Base-by-base conservation (phyloP, 805 yeast species). In the Cyberlindnera subsufficiens region DNA sequence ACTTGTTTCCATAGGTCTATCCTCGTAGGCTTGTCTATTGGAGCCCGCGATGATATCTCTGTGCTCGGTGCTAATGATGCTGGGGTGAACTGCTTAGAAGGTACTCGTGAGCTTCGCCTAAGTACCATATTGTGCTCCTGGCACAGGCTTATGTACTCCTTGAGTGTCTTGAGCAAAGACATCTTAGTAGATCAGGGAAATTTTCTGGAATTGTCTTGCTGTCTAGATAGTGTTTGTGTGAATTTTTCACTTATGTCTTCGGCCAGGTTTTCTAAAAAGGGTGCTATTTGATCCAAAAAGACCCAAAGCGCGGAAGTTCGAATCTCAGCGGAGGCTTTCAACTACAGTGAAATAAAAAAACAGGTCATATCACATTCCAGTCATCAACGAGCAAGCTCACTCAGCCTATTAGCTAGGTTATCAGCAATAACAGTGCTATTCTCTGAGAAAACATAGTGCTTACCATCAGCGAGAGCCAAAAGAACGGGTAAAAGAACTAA, bases 401-500 rank as follows among this genome's bases (percentile, higher is more conserved):
- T 42, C 33, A 48, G 33, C 10, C 52, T 42, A 20, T 45, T 48
- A 33, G 54, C 54, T 39, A 61, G 42, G 38, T 58, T 63, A 51
- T 63, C 61, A 25, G 65, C 59, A 39, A 60, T 57, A 25, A 63
- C 58, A 18, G 61, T 56, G 42, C 60, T 52, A 42, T 50, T 58
- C 44, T 63, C 67, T 32, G 67, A 62, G 42, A 57, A 66, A 19
- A 67, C 60, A 52, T 77, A 80, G 31, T 77, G 74, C 35, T 66
- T 63, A 11, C 86, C 85, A 10, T 93, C 95, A 51, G 71, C 68
- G 40, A 69, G 64, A 20, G 87, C 73, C 32, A 91, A 67, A 22
- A 83, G 59, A 5, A 87, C 77, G 0, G 99, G 99, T 40, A 91
- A 67, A 43, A 91, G 76, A 32, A 86, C 72, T 40, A 91, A 69